Evolutionary conservation across 73 alveolate species (phyloP), one percentile per base, ranked within the genome.

Genomic region (Blepharisma japonicum): DNA sequence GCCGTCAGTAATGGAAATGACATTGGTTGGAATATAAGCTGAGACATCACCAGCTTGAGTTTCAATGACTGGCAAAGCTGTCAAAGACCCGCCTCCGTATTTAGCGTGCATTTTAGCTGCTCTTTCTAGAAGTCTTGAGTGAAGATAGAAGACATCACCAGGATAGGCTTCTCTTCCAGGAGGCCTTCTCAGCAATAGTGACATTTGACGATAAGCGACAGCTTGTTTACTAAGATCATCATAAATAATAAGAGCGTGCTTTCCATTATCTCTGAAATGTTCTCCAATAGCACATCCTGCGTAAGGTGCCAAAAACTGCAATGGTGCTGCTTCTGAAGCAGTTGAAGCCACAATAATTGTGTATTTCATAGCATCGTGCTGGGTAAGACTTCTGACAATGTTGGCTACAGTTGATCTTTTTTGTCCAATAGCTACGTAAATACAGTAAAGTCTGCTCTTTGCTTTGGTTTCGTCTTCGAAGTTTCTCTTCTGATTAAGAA

Each of bases 251-350:
- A 93, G 92, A 55, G 94, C 97, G 80, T 95, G 99, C 92, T 84
- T 95, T 79, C 98, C 98, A 87, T 89, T 91, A 87, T 95, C 99
- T 83, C 99, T 93, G 98, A 95, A 94, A 93, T 81, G 90, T 81
- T 95, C 99, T 9, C 98, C 98, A 79, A 95, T 87, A 77, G 99
- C 99, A 77, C 99, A 95, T n/a, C 98, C 99, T 14, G 98, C 86
- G 88, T 95, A 95, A n/a, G 99, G 99, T 25, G 99, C 98, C 21
- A 84, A 77, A 70, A 84, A 84, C 61, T 84, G 91, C 72, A 84
- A 7, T 39, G 97, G 93, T 53, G 98, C 96, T 49, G 97, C 99
- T 80, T 95, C 99, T 6, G 98, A 94, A 56, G 99, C 99, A 25
- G 98, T 94, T 54, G 99, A 97, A 39, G 98, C 96, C 68, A 95